Evolutionary conservation across 2,329 filamentous ascomycete genomes (phyloP).

Genomic region (Colletotrichum eremochloae): DNA sequence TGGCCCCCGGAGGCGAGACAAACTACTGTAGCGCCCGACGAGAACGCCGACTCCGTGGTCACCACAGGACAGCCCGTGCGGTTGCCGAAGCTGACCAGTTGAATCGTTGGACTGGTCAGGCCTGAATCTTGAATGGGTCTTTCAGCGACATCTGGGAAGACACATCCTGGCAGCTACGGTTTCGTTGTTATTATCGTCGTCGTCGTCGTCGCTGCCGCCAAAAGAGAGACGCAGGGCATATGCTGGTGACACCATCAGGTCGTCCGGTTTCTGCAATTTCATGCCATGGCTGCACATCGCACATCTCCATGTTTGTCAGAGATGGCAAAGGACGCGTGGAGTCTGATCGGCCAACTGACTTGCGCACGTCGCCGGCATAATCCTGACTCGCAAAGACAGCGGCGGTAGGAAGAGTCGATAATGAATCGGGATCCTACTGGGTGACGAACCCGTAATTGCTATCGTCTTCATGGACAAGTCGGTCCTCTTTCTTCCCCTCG

Average conservation of each 20-base stretch:
- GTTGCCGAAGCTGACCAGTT: constrained; percentile 11
- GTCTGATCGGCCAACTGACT: constrained; percentile 23
- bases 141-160: neutral
- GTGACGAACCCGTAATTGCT: neutral
- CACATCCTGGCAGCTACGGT: neutral
- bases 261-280: constrained; percentile 30
- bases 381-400: neutral
- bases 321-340: neutral
- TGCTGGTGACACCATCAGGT: neutral
- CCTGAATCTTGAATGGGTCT: neutral
- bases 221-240: neutral
- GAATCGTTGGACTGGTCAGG: no score
- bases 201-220: constrained; percentile 1
- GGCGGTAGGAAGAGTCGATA: neutral
- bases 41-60: constrained; percentile 22
- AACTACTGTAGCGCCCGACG: constrained; percentile 12
- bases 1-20: constrained; percentile 13
- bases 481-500: neutral
- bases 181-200: neutral
- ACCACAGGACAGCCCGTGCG: constrained; percentile 17
- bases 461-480: neutral
- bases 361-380: constrained; percentile 1
- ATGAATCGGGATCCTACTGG: neutral
- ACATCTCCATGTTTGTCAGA: neutral
- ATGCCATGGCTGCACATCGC: constrained; percentile 10